These are phyloP conservation scores for Phytophthora sojae DNA, from an alignment of 352 stramenopile genomes.

Conservation along the genomic window DNA sequence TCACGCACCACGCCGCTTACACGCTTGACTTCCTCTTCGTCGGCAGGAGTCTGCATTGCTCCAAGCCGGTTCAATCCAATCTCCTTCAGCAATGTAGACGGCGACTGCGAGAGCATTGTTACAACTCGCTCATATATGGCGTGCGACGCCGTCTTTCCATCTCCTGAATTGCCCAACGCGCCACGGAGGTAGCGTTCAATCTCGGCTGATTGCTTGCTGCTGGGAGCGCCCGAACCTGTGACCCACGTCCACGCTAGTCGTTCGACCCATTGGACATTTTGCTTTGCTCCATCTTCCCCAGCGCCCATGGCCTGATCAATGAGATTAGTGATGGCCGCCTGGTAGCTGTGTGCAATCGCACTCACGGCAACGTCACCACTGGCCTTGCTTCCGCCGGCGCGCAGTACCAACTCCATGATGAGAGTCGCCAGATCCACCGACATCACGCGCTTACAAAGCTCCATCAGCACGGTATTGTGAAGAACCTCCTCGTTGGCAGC, in stretches of 20 bases:
- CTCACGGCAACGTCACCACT: conserved; percentile 15
- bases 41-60: conserved; percentile 24
- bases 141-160: not conserved
- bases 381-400: conserved; percentile 26
- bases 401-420: conserved; percentile 41
- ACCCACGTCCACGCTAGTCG: conserved; percentile 36
- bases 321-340: conserved; percentile 18
- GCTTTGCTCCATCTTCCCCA: conserved; percentile 7
- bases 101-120: conserved; percentile 36
- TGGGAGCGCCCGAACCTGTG: not conserved
- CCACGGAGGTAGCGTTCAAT: conserved; percentile 27
- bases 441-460: conserved; percentile 31
- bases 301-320: conserved; percentile 18
- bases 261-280: conserved; percentile 30
- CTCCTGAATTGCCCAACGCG: not conserved
- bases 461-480: conserved; percentile 17
- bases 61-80: conserved; percentile 33
- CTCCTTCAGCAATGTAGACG: conserved; percentile 44
- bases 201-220: conserved; percentile 18
- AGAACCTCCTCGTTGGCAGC: conserved; percentile 23
- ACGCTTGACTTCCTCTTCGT: conserved; percentile 13
- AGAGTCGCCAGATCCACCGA: conserved; percentile 40
- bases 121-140: conserved; percentile 36
- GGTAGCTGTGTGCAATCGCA: conserved; percentile 34
- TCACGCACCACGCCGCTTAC: conserved; percentile 9